Evolutionary conservation across 1,284 basidiomycete species (phyloP).

Genomic region (Anthracocystis setariae): DNA sequence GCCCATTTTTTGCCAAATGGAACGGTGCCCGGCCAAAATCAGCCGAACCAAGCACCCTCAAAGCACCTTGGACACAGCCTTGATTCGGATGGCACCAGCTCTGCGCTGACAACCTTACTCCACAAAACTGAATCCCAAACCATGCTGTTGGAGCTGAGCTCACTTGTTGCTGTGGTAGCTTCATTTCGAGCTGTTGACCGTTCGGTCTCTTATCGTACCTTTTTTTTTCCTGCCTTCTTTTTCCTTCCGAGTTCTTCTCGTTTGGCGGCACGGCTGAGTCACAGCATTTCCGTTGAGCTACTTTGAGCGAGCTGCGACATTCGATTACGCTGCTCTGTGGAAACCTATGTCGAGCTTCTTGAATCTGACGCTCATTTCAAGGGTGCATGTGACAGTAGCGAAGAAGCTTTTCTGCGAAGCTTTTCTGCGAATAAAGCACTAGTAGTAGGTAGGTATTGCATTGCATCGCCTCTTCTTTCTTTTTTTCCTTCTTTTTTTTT

Average conservation of each 20-base stretch:
- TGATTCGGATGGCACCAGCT: background rate
- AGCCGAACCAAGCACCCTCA: too few relatives aligned
- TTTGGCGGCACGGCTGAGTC: too few relatives aligned
- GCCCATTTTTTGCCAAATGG: too few relatives aligned
- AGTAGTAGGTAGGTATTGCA: too few relatives aligned
- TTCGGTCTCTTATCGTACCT: background rate
- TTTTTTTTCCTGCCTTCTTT: background rate
- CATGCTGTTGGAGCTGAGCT: background rate
- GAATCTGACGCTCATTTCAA: slow-evolving; percentile 3
- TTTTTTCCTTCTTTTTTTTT: slow-evolving; percentile 1
- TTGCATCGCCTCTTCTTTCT: background rate
- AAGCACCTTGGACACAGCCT: slow-evolving; percentile 1
- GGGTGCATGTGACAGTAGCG: slow-evolving; percentile 17
- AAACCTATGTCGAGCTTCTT: background rate
- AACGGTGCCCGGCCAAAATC: too few relatives aligned
- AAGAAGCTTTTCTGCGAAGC: slow-evolving; percentile 17
- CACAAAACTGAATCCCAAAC: background rate
- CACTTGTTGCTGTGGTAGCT: background rate
- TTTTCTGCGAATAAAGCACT: too few relatives aligned
- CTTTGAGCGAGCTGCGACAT: background rate
- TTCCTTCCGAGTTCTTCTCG: background rate
- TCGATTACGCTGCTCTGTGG: too few relatives aligned
- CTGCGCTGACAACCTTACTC: background rate
- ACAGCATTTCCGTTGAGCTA: background rate
- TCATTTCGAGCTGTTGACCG: background rate